Evolutionary conservation across 208 protist genomes (phyloP).

Genomic region (Leishmania braziliensis): DNA sequence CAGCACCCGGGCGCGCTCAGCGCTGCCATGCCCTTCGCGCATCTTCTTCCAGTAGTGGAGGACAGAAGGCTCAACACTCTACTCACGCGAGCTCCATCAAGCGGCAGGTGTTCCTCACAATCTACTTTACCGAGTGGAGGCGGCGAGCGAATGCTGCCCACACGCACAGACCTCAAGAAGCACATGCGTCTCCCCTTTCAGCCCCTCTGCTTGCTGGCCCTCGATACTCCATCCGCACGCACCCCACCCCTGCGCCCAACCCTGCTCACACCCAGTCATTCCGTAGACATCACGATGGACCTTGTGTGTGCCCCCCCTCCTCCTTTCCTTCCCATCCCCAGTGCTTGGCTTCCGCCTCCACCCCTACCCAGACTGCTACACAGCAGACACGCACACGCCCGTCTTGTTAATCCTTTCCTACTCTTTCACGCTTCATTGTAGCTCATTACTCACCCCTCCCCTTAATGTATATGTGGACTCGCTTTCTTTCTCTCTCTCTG

Average conservation of each 20-base stretch:
- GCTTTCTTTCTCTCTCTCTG: not conserved
- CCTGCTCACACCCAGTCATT: not conserved
- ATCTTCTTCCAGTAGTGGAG: conserved; percentile 12
- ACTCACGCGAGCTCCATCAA: not conserved
- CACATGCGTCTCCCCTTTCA: not conserved
- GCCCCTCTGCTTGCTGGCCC: not conserved
- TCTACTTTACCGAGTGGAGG: not conserved
- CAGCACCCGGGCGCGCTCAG: not conserved
- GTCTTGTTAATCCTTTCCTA: not conserved
- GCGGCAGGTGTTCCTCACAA: not conserved
- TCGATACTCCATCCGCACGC: too few relatives aligned
- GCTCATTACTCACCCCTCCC: too few relatives aligned
- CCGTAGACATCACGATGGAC: not conserved
- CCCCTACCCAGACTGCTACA: not conserved
- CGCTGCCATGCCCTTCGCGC: not conserved
- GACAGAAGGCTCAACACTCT: too few relatives aligned
- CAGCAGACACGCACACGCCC: not conserved
- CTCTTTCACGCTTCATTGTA: not conserved
- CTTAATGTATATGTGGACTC: not conserved
- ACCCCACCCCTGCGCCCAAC: too few relatives aligned
- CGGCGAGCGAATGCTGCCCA: not conserved
- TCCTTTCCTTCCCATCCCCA: too few relatives aligned
- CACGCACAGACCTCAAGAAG: not conserved
- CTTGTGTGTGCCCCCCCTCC: not conserved
- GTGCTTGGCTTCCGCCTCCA: too few relatives aligned